These are phyloP conservation scores for Cladosporium sp. DNA, from an alignment of 2,329 filamentous ascomycete species.

Conservation along the genomic window DNA sequence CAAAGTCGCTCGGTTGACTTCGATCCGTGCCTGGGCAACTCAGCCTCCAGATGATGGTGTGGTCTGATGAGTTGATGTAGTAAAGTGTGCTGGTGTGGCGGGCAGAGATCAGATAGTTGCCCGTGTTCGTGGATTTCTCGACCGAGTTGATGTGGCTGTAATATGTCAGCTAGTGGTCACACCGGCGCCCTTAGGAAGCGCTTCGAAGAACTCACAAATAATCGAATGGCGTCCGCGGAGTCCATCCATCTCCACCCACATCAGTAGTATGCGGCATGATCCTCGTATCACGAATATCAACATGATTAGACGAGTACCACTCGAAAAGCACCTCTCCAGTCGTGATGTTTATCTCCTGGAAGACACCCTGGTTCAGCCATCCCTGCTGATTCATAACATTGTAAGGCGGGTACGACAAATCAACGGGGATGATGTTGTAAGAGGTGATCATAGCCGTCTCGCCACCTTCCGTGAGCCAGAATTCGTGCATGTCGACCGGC, in stretches of 20 bases:
- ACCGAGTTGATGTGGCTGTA: slow-evolving; percentile 49
- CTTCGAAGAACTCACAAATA: slow-evolving; percentile 34
- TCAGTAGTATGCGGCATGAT: slow-evolving; percentile 35
- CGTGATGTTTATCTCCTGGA: slow-evolving; percentile 40
- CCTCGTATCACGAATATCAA: slow-evolving; percentile 41
- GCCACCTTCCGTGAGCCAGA: slow-evolving; percentile 39
- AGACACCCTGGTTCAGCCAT: slow-evolving; percentile 17
- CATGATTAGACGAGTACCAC: slow-evolving; percentile 52
- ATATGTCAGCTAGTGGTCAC: background rate
- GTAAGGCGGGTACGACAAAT: slow-evolving; percentile 33
- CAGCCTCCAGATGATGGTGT: slow-evolving; percentile 49
- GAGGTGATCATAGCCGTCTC: slow-evolving; percentile 24
- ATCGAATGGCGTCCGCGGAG: slow-evolving; percentile 43
- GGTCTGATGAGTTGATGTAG: slow-evolving; percentile 44
- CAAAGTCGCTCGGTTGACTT: slow-evolving; percentile 14
- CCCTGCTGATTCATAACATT: slow-evolving; percentile 25
- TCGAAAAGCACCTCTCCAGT: slow-evolving; percentile 53
- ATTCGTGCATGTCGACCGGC: slow-evolving; percentile 45
- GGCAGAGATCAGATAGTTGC: slow-evolving; percentile 52
- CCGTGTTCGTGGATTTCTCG: slow-evolving; percentile 42
- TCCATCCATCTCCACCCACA: slow-evolving; percentile 39
- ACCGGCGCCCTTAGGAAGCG: no score
- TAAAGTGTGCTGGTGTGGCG: slow-evolving; percentile 46
- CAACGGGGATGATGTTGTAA: slow-evolving; percentile 29
- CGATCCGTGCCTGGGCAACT: slow-evolving; percentile 15